Conservation (phyloP, 1,284 basidiomycete species). For the Sanghuangporus weigelae region DNA sequence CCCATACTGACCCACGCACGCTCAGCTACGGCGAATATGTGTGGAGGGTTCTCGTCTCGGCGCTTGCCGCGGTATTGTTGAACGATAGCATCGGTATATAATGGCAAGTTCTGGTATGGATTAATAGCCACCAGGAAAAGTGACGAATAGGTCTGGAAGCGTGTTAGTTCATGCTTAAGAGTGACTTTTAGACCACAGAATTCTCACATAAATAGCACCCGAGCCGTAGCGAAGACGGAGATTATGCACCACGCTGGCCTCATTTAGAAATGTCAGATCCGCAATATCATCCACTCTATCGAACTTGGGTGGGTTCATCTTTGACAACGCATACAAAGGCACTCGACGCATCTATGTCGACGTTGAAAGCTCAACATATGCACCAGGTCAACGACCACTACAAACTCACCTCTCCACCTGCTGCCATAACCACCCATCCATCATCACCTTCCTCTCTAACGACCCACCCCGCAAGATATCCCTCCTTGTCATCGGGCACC, state of each 20-base stretch:
- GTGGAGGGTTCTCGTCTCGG: slow-evolving; percentile 93
- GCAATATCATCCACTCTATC: slow-evolving; percentile 98
- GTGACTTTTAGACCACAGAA: neutral
- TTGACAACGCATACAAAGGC: slow-evolving; percentile 75
- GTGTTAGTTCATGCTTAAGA: slow-evolving; percentile 10
- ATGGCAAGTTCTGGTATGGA: slow-evolving; percentile 89
- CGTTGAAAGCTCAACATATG: slow-evolving; percentile 16
- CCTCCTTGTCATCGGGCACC: slow-evolving; percentile 86
- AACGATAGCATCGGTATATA: slow-evolving; percentile 91
- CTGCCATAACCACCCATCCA: slow-evolving; percentile 75
- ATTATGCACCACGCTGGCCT: slow-evolving; percentile 98
- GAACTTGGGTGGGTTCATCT: slow-evolving; percentile 99
- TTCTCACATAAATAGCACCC: slow-evolving; percentile 90
- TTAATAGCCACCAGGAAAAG: slow-evolving; percentile 98
- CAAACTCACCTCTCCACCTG: slow-evolving; percentile 66
- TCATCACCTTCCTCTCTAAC: slow-evolving; percentile 76
- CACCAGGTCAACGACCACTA: neutral
- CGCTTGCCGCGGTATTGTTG: slow-evolving; percentile 92
- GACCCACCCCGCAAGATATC: slow-evolving; percentile 89
- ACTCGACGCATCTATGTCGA: slow-evolving; percentile 60
- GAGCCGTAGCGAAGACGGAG: slow-evolving; percentile 88
- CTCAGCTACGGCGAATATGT: slow-evolving; percentile 97
- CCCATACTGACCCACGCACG: slow-evolving; percentile 99
- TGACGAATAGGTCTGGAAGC: slow-evolving; percentile 83
- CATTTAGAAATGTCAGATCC: slow-evolving; percentile 96